These are phyloP conservation scores for Phlebopus sp. DNA, from an alignment of 1,284 basidiomycete genomes.

Conservation along the genomic window DNA sequence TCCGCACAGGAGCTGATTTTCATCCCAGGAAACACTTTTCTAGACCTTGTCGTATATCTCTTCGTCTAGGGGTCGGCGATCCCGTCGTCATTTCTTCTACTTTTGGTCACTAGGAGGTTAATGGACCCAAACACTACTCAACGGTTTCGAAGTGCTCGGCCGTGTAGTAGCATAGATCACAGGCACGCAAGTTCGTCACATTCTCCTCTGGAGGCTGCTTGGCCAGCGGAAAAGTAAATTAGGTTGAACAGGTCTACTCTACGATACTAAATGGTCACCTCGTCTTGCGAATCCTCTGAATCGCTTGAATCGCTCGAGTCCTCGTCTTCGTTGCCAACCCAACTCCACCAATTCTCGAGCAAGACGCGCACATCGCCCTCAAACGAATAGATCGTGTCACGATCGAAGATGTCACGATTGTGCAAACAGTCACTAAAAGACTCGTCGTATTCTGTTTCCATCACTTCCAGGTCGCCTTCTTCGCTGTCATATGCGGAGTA, in stretches of 20 bases:
- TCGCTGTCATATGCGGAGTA: constrained; percentile 8
- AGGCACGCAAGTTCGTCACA: neutral
- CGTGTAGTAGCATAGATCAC: constrained; percentile 14
- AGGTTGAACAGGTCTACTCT: constrained; percentile 7
- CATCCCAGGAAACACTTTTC: constrained; percentile 66
- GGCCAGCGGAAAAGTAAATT: constrained; percentile 29
- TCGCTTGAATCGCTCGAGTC: too few species aligned
- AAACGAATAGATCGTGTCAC: neutral
- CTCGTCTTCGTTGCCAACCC: too few species aligned
- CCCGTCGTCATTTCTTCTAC: constrained; percentile 10
- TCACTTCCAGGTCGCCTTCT: constrained; percentile 3
- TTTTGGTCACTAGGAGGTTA: constrained; percentile 21
- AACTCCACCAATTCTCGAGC: too few species aligned
- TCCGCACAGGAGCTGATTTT: constrained; percentile 10
- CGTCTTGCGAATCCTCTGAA: too few species aligned
- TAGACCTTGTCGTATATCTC: constrained; percentile 30
- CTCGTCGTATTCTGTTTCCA: neutral
- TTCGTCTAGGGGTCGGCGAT: neutral
- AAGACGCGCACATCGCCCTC: too few species aligned
- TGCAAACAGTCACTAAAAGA: neutral
- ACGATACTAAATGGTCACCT: neutral
- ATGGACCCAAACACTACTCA: constrained; percentile 13
- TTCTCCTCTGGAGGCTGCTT: constrained; percentile 2
- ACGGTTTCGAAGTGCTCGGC: constrained; percentile 41
- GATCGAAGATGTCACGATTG: neutral